A percentile compares a stretch with the other conserved stretches of the same genome.
Evolutionary conservation across 768 basidiomycete genomes (phyloP).

Genomic region (Xerocomus spinulosus): DNA sequence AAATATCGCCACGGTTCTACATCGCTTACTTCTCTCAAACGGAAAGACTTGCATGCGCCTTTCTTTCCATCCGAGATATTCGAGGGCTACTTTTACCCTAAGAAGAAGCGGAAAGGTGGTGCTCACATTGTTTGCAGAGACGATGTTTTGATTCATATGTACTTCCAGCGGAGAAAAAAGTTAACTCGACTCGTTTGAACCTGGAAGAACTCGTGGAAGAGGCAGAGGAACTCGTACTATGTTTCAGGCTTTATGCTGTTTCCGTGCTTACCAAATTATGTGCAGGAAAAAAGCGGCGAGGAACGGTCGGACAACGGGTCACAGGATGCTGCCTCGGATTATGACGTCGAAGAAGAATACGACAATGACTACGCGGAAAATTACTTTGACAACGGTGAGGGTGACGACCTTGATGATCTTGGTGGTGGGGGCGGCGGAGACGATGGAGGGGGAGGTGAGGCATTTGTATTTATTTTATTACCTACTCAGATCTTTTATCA

Average conservation of each 20-base stretch:
- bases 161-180: constrained; percentile 28
- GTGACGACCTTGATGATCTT: constrained; percentile 72
- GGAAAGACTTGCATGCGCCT: constrained; percentile 63
- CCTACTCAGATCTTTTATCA: neutral
- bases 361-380: constrained; percentile 90
- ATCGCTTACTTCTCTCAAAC: constrained; percentile 62
- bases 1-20: constrained; percentile 65
- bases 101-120: constrained; percentile 52
- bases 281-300: constrained; percentile 65
- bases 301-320: constrained; percentile 67
- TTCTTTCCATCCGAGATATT: constrained; percentile 79
- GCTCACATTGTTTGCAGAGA: neutral
- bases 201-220: constrained; percentile 67
- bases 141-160: neutral
- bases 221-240: constrained; percentile 51
- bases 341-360: constrained; percentile 86
- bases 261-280: neutral
- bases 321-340: constrained; percentile 64
- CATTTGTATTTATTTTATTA: neutral
- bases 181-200: constrained; percentile 44
- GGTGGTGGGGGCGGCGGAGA: constrained; percentile 66
- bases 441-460: constrained; percentile 55
- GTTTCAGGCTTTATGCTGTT: neutral
- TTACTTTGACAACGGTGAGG: constrained; percentile 89
- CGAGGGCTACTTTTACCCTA: constrained; percentile 76